Conservation (phyloP, 345 rosid species). For the Acer negundo region DNA sequence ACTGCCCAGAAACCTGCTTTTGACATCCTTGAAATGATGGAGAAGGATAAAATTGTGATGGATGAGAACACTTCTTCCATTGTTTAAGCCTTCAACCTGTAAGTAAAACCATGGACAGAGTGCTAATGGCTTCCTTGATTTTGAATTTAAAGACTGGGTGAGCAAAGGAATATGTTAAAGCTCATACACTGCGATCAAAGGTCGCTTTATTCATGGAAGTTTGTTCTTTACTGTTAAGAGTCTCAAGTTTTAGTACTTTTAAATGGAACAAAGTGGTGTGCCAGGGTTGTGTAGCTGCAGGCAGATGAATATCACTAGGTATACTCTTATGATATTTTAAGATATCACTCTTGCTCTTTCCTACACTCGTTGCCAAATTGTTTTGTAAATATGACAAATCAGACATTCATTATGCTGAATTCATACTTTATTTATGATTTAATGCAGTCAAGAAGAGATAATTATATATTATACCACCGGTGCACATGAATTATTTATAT, state of each 20-base stretch:
- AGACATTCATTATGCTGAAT: neutral
- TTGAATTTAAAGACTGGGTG: neutral
- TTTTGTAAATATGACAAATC: neutral
- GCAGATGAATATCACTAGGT: too few species aligned
- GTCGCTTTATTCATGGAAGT: neutral
- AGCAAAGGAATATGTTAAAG: neutral
- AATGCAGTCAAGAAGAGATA: neutral
- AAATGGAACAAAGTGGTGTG: neutral
- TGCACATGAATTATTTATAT: neutral
- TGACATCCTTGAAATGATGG: slow-evolving; percentile 58
- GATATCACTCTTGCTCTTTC: neutral
- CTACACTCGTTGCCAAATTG: neutral
- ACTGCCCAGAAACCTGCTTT: slow-evolving; percentile 37
- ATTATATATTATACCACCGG: neutral
- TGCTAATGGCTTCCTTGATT: neutral
- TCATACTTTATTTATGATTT: neutral
- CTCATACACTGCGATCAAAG: neutral
- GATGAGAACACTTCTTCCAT: slow-evolving; percentile 40
- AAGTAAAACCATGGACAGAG: neutral
- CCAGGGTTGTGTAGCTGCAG: neutral
- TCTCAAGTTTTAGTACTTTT: neutral
- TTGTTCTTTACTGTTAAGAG: neutral
- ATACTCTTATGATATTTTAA: neutral
- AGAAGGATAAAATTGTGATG: slow-evolving; percentile 42
- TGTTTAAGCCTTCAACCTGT: slow-evolving; percentile 27